These are phyloP conservation scores for Tricholoma bakamatsutake DNA, from an alignment of 768 basidiomycete genomes.

Conservation along the genomic window DNA sequence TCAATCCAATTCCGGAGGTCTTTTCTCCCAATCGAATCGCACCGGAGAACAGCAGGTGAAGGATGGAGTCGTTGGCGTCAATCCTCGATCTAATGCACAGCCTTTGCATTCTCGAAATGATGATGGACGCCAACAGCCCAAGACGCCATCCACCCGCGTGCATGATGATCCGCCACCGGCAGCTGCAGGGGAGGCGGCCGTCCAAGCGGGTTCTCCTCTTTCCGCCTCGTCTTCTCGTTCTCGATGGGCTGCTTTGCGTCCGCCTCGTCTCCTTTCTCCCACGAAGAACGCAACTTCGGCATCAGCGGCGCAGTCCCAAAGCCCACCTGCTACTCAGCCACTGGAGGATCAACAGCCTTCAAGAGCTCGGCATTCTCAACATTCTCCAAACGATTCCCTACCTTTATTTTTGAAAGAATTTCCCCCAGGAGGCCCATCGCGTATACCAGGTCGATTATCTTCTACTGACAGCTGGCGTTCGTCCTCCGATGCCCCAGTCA, in stretches of 20 bases:
- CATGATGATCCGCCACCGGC: background rate
- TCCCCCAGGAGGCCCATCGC: background rate
- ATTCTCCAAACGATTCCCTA: background rate
- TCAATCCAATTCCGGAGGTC: background rate
- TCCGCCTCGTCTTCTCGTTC: background rate
- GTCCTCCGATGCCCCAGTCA: background rate
- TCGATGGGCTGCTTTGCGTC: background rate
- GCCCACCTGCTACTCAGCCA: background rate
- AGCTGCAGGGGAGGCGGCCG: background rate
- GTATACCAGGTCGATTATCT: background rate
- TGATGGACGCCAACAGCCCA: background rate
- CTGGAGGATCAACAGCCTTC: background rate
- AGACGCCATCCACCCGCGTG: background rate
- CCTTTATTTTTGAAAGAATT: background rate
- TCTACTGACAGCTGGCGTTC: background rate
- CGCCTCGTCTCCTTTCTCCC: background rate
- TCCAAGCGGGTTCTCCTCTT: background rate
- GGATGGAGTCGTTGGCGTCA: background rate
- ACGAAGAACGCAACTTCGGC: background rate
- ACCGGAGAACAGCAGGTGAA: background rate
- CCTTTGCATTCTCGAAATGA: background rate
- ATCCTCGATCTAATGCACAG: background rate
- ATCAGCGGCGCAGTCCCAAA: background rate
- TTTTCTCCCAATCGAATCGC: background rate
- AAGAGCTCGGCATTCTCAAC: background rate